Percentiles rank a stretch among this genome's conserved stretches.
Evolutionary conservation across 2,329 filamentous ascomycete genomes (phyloP).

Genomic region (Stachybotrys elegans): DNA sequence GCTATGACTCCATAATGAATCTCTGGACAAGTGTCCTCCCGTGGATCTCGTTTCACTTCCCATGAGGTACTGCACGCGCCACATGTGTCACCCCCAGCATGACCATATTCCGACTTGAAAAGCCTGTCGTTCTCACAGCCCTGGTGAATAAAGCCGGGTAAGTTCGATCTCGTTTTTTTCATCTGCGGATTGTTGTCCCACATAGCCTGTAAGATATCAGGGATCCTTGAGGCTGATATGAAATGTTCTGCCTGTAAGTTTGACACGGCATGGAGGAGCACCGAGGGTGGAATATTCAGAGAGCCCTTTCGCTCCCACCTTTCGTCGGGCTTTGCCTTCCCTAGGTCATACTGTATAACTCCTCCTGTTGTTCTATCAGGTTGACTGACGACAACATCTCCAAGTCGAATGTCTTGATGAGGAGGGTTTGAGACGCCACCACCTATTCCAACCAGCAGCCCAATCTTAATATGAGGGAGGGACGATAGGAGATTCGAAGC

Average conservation of each 20-base stretch:
- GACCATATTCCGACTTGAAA: conserved; percentile 6
- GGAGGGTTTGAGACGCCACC: conserved; percentile 23
- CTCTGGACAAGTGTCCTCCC: conserved; percentile 3
- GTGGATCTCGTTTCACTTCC: not conserved
- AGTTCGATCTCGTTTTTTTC: conserved; percentile 1
- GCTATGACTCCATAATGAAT: conserved; percentile 19
- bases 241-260: conserved; percentile 11
- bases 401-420: conserved; percentile 17
- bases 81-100: conserved; percentile 7
- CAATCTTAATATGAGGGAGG: conserved; percentile 13
- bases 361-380: conserved; percentile 11
- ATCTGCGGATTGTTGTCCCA: conserved; percentile 3
- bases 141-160: conserved; percentile 9
- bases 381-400: conserved; percentile 20
- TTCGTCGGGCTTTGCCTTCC: conserved; percentile 4
- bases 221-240: not conserved
- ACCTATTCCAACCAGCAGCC: conserved; percentile 31
- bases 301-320: conserved; percentile 6
- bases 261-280: conserved; percentile 9
- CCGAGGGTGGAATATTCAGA: conserved; percentile 8
- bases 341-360: conserved; percentile 18
- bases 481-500: conserved; percentile 9
- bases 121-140: conserved; percentile 11
- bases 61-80: not conserved
- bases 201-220: conserved; percentile 4